Base-by-base conservation (phyloP, 139 green algal species). In the Astrephomene gubernaculifera region DNA sequence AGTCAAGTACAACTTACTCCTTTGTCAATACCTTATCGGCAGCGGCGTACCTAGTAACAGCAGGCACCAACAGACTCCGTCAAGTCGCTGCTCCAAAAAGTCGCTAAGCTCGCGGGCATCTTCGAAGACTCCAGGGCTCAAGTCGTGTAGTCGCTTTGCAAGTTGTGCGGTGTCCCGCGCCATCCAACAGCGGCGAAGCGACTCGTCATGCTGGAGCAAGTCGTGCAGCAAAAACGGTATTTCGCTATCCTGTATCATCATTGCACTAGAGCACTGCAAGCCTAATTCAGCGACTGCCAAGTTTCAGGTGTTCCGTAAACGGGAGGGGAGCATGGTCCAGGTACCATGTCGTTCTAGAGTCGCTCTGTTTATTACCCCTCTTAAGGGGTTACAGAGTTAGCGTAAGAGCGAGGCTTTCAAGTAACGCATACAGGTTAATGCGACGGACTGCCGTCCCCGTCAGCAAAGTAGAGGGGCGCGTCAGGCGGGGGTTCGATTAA, bases 21-120 rank as follows among this genome's bases (percentile, higher is more conserved):
- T 57, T 12, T 25, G 12, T 57, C 49, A 17, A 17, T 17, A 17
- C 12, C 12, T 12, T 12, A 35, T 38, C 39, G 25, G 9, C 9
- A 35, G 24, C 7, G 43, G 9, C 70, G n/a, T 41, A 78, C 70
- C 70, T 22, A 78, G 43, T 7, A 78, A 29, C 3, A 78, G 70
- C 70, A 78, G n/a, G 44, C 70, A 78, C 70, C 70, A 78, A 43
- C 70, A 78, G 27, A 78, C 8, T 7, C 43, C 27, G 1, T 44
- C 31, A 0, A 41, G 70, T 5, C 70, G 70, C 29, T 43, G 70
- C 31, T 63, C 43, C 4, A 78, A 43, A 8, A 27, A 78, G 41
- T 10, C 24, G 24, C 29, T 17, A 25, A 61, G 7, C 10, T 36
- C 41, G 25, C 5, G 22, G 24, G 61, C 43, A 9, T 78, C 70